Conservation (phyloP, 441 rosid genomes). For the Syzygium syzygioides region DNA sequence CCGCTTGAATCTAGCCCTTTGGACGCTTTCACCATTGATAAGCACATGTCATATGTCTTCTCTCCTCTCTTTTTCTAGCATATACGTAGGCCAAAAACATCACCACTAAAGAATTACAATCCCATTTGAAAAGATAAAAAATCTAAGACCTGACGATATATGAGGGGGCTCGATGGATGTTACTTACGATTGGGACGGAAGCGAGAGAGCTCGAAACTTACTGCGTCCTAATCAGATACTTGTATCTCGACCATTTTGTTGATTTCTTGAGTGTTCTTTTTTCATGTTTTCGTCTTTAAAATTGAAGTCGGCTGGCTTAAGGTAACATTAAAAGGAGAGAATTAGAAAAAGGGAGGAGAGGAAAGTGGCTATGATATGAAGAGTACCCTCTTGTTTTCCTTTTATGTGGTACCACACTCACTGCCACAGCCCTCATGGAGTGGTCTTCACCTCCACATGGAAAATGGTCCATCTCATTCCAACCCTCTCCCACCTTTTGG, state of each 20-base stretch:
- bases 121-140: too few relatives aligned
- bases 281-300: neutral
- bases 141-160: too few relatives aligned
- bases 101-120: neutral
- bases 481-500: neutral
- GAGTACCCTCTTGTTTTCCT: neutral
- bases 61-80: neutral
- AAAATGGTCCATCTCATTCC: neutral
- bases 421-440: neutral
- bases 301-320: neutral
- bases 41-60: neutral
- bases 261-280: fast-evolving
- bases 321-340: neutral
- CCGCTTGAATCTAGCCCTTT: neutral
- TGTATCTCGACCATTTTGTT: neutral
- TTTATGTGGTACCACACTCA: neutral
- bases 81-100: neutral
- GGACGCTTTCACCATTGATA: neutral
- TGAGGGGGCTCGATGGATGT: neutral
- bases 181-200: neutral
- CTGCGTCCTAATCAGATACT: neutral
- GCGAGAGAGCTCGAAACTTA: too few relatives aligned
- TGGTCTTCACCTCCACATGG: neutral
- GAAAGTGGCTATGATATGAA: neutral
- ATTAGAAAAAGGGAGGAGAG: neutral